Evolutionary conservation across 345 rosid species (phyloP).

Genomic region (Populus tremula): DNA sequence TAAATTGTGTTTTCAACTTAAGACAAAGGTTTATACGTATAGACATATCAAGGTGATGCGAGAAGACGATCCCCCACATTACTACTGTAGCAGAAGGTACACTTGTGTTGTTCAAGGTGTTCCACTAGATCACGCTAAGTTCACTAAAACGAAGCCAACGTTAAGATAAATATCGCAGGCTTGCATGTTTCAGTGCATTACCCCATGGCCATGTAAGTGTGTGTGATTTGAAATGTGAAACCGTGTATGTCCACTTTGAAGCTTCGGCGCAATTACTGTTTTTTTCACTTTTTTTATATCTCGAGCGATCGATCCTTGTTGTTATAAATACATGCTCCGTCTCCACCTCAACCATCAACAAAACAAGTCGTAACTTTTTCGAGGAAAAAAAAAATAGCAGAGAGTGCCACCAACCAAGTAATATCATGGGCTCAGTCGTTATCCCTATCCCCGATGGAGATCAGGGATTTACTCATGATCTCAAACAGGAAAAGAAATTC

Average conservation of each 20-base stretch:
- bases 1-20: no score
- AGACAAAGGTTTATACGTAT: no score
- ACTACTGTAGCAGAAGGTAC: slow-evolving; percentile 4
- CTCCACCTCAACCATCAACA: slow-evolving; percentile 1
- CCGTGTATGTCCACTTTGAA: slow-evolving; percentile 2
- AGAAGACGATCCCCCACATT: slow-evolving; percentile 28
- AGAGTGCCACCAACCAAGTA: no score
- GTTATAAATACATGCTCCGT: slow-evolving; percentile 18
- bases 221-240: slow-evolving; percentile 15
- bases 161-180: not conserved
- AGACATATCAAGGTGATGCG: not conserved
- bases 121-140: slow-evolving; percentile 39
- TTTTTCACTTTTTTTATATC: not conserved
- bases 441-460: slow-evolving; percentile 36
- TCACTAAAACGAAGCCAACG: not conserved
- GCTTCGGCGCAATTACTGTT: not conserved
- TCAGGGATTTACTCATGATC: not conserved
- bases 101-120: slow-evolving; percentile 41
- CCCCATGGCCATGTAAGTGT: not conserved
- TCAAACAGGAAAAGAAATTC: slow-evolving; percentile 13
- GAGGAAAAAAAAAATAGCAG: not conserved
- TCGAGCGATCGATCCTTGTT: not conserved
- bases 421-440: slow-evolving; percentile 39
- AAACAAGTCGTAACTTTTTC: not conserved
- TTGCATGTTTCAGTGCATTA: slow-evolving; percentile 12